Evolutionary conservation across 805 yeast genomes (phyloP).

Genomic region (Wickerhamomyces bovis): DNA sequence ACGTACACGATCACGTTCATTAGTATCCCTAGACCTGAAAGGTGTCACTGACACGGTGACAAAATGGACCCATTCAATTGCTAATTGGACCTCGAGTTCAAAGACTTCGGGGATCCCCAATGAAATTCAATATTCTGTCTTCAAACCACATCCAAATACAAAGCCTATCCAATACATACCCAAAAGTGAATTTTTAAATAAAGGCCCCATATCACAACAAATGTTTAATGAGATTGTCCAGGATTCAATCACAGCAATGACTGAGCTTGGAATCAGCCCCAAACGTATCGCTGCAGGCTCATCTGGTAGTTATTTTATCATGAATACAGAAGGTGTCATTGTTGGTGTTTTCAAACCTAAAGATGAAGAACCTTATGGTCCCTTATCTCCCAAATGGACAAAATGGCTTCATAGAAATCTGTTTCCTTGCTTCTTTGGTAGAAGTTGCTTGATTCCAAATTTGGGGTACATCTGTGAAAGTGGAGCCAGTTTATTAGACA

Average conservation of each 20-base stretch:
- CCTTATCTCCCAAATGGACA: conserved; percentile 72
- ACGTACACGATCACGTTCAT: conserved; percentile 15
- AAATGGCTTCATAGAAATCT: conserved; percentile 72
- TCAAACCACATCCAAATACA: conserved; percentile 34
- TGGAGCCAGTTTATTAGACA: conserved; percentile 63
- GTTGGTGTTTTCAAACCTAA: conserved; percentile 71
- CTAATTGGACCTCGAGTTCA: conserved; percentile 22
- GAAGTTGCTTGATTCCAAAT: conserved; percentile 68
- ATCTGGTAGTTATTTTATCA: conserved; percentile 64
- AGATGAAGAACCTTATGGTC: conserved; percentile 79
- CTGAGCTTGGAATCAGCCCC: conserved; percentile 39
- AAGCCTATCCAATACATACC: conserved; percentile 26
- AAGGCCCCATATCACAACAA: conserved; percentile 23
- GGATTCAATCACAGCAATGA: conserved; percentile 40
- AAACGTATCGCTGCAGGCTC: conserved; percentile 57
- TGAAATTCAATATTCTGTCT: conserved; percentile 52
- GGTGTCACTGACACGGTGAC: conserved; percentile 18
- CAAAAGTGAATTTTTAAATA: conserved; percentile 20
- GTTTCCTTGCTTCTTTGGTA: conserved; percentile 72
- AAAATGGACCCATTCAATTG: conserved; percentile 24
- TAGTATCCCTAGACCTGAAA: conserved; percentile 20
- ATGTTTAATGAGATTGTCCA: conserved; percentile 36
- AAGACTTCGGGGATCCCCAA: conserved; percentile 20
- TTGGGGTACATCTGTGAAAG: conserved; percentile 68
- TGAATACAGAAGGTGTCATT: conserved; percentile 28